phyloP scores from a whole-genome alignment of 2,329 filamentous ascomycete genomes.

The Diaporthe citri region DNA sequence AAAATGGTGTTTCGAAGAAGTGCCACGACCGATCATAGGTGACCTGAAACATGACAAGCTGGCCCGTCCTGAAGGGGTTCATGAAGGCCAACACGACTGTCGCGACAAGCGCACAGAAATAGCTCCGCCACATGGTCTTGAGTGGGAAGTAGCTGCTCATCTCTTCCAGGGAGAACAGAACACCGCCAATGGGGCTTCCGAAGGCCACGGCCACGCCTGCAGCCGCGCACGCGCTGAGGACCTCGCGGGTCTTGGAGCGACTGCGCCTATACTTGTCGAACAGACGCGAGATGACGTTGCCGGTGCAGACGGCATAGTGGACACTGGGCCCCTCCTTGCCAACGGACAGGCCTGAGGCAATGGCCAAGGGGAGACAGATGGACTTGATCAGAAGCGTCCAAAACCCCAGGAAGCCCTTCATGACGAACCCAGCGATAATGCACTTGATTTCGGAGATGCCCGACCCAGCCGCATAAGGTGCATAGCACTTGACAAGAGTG shows the following conservation, averaged over 20 bases:
- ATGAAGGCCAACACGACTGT: constrained; percentile 93
- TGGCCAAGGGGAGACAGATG: constrained; percentile 88
- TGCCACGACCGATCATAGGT: constrained; percentile 97
- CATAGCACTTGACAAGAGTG: constrained; percentile 88
- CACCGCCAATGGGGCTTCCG: constrained; percentile 95
- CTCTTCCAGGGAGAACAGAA: constrained; percentile 96
- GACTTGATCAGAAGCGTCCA: constrained; percentile 97
- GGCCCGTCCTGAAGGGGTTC: constrained; percentile 97
- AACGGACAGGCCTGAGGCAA: constrained; percentile 92
- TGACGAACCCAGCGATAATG: constrained; percentile 98
- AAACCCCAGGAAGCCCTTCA: constrained; percentile 96
- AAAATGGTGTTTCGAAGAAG: constrained; percentile 96
- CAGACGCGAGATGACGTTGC: constrained; percentile 93
- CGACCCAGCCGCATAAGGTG: constrained; percentile 95
- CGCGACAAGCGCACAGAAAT: constrained; percentile 96
- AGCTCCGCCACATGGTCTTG: constrained; percentile 97
- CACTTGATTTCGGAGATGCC: constrained; percentile 99
- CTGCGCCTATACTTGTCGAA: constrained; percentile 94
- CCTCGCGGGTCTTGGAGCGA: constrained; percentile 94
- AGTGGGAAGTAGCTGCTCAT: constrained; percentile 97
- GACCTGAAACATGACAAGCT: constrained; percentile 99
- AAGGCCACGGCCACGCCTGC: constrained; percentile 97
- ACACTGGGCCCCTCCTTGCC: constrained; percentile 98
- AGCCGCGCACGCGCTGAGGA: constrained; percentile 92
- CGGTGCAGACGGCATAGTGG: constrained; percentile 98